Evolutionary conservation across 163 green algal genomes (phyloP).

Genomic region (Coccomyxa subellipsoidea): DNA sequence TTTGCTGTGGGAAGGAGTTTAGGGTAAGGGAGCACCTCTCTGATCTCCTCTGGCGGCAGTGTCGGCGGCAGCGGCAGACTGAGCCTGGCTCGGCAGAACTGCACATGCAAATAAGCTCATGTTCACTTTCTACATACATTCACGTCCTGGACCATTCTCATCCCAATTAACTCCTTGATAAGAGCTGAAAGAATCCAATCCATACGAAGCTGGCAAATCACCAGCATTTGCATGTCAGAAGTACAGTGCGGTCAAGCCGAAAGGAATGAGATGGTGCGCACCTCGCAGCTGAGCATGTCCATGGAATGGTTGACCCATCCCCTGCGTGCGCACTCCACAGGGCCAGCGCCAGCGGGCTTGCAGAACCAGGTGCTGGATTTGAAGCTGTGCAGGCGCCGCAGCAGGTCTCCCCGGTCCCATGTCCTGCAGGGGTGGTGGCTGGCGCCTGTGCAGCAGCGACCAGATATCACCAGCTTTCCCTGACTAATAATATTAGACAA

Average conservation of each 20-base stretch:
- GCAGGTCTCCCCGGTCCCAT: slow-evolving; percentile 52
- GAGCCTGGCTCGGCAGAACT: slow-evolving; percentile 44
- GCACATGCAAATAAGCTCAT: neutral
- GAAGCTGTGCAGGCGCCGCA: slow-evolving; percentile 48
- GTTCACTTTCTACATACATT: neutral
- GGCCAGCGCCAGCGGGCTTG: slow-evolving; percentile 36
- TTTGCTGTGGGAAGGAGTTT: too few species aligned
- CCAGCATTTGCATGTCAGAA: neutral
- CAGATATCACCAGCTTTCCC: too few species aligned
- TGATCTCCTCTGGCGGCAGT: slow-evolving; percentile 23
- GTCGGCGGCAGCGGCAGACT: slow-evolving; percentile 31
- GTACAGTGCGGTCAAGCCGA: neutral
- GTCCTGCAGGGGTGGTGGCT: slow-evolving; percentile 17
- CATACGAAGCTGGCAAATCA: too few species aligned
- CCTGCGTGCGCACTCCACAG: slow-evolving; percentile 42
- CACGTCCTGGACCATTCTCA: too few species aligned
- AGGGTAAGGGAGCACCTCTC: neutral
- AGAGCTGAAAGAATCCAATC: too few species aligned
- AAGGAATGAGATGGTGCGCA: neutral
- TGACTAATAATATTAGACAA: too few species aligned
- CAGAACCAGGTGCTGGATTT: slow-evolving; percentile 53
- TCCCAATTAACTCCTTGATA: too few species aligned
- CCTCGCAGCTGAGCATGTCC: slow-evolving; percentile 58
- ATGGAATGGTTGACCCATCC: slow-evolving; percentile 51
- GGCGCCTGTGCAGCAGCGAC: neutral